These are phyloP conservation scores for Amaranthus tricolor DNA, from an alignment of 179 eudicot genomes.

Conservation along the genomic window DNA sequence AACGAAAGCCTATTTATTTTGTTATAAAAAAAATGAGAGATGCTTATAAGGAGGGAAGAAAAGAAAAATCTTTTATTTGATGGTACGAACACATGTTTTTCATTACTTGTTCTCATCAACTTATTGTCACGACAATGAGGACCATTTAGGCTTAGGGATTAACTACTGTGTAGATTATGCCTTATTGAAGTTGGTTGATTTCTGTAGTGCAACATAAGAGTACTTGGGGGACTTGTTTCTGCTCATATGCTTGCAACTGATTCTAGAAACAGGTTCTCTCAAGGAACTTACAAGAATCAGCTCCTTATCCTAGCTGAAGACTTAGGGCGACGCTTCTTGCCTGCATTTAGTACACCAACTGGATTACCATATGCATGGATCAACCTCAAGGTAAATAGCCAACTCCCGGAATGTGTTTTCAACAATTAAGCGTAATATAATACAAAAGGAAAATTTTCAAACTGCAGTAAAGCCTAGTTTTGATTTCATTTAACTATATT, in stretches of 20 bases:
- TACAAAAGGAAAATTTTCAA: constrained; percentile 3
- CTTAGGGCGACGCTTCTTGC: constrained; percentile 78
- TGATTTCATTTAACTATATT: not conserved
- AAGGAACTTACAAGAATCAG: constrained; percentile 75
- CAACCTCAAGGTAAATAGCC: constrained; percentile 72
- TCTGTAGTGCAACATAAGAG: constrained; percentile 99
- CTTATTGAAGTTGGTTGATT: constrained; percentile 30
- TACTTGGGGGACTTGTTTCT: constrained; percentile 99
- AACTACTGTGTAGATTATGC: not conserved
- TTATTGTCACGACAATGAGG: not conserved
- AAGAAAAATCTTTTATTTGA: too few relatives aligned
- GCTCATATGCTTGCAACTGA: constrained; percentile 99
- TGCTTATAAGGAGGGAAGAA: not conserved
- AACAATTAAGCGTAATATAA: constrained; percentile 8
- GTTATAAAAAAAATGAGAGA: too few relatives aligned
- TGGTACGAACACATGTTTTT: not conserved
- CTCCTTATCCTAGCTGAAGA: constrained; percentile 83
- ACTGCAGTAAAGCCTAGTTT: not conserved
- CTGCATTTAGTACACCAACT: constrained; percentile 86
- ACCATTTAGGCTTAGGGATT: constrained; percentile 4
- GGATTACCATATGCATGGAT: constrained; percentile 99
- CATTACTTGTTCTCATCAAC: not conserved
- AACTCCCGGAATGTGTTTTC: constrained; percentile 8
- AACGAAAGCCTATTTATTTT: too few relatives aligned
- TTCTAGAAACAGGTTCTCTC: constrained; percentile 89